Evolutionary conservation across 1,139 yeast genomes (phyloP).

Genomic region (Hyphopichia fennica): DNA sequence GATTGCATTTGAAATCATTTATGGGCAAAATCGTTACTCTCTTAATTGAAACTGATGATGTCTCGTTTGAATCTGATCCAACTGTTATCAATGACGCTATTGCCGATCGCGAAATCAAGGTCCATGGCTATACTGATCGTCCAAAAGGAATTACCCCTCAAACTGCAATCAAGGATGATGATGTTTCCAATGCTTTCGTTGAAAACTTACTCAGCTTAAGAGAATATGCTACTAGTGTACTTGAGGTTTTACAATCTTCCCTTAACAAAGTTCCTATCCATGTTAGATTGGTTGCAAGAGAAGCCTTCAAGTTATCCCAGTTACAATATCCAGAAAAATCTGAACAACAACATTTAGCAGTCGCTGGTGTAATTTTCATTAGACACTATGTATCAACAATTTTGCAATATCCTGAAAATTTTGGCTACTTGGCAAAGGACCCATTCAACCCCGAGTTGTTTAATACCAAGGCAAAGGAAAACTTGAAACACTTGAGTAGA

Average conservation of each 20-base stretch:
- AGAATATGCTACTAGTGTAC: conserved; percentile 62
- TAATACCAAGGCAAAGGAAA: conserved; percentile 36
- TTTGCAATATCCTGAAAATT: conserved; percentile 66
- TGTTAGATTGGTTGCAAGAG: conserved; percentile 46
- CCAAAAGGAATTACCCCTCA: conserved; percentile 48
- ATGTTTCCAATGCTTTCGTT: conserved; percentile 68
- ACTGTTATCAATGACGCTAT: conserved; percentile 52
- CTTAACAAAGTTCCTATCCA: conserved; percentile 58
- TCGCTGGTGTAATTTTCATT: conserved; percentile 68
- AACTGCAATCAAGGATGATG: conserved; percentile 75
- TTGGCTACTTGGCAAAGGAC: conserved; percentile 41
- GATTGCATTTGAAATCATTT: conserved; percentile 52
- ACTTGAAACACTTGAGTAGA: conserved; percentile 58
- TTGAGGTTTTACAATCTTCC: conserved; percentile 39
- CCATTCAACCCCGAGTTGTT: conserved; percentile 29
- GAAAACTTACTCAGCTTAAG: conserved; percentile 73
- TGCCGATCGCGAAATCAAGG: conserved; percentile 47
- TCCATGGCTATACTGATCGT: conserved; percentile 39
- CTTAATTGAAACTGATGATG: conserved; percentile 56
- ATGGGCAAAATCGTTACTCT: conserved; percentile 51
- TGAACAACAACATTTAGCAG: conserved; percentile 57
- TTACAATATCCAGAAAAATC: conserved; percentile 51
- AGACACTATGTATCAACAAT: conserved; percentile 67
- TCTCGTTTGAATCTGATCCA: conserved; percentile 83
- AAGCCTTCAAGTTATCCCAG: conserved; percentile 35